These are phyloP conservation scores for Leccinum subgranulosum DNA, from an alignment of 768 basidiomycete genomes.

Conservation along the genomic window DNA sequence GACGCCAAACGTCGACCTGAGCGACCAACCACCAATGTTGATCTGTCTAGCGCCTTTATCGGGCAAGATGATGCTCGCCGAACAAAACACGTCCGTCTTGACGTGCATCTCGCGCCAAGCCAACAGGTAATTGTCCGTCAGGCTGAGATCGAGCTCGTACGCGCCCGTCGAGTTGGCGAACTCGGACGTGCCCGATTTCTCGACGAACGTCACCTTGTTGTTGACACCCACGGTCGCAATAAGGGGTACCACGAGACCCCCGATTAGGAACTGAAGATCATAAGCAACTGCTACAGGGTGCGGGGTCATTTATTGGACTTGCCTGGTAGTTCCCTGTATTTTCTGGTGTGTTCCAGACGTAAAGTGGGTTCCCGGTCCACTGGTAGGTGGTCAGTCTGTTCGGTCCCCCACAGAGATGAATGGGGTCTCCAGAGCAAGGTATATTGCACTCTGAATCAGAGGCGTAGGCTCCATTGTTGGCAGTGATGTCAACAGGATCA, in stretches of 20 bases:
- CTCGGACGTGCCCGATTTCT: constrained; percentile 58
- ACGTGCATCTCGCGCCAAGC: constrained; percentile 79
- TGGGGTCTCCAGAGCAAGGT: constrained; percentile 68
- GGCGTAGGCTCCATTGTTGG: constrained; percentile 31
- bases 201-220: constrained; percentile 78
- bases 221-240: constrained; percentile 76
- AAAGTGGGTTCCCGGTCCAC: constrained; percentile 46
- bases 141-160: constrained; percentile 69
- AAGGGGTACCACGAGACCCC: constrained; percentile 67
- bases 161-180: constrained; percentile 69
- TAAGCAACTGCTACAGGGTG: background rate
- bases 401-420: constrained; percentile 64
- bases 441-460: constrained; percentile 40
- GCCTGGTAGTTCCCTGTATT: constrained; percentile 73
- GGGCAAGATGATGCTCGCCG: constrained; percentile 68
- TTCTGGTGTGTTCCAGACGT: constrained; percentile 62
- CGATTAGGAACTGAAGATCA: constrained; percentile 40
- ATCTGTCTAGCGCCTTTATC: constrained; percentile 54
- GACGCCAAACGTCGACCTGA: constrained; percentile 68
- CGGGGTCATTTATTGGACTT: constrained; percentile 14
- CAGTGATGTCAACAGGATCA: constrained; percentile 52
- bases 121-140: constrained; percentile 39
- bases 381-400: constrained; percentile 52
- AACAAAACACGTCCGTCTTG: constrained; percentile 78
- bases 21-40: constrained; percentile 50